These are phyloP conservation scores for Sordariomycetes sp. DNA, from an alignment of 2,329 filamentous ascomycete species.

Conservation along the genomic window DNA sequence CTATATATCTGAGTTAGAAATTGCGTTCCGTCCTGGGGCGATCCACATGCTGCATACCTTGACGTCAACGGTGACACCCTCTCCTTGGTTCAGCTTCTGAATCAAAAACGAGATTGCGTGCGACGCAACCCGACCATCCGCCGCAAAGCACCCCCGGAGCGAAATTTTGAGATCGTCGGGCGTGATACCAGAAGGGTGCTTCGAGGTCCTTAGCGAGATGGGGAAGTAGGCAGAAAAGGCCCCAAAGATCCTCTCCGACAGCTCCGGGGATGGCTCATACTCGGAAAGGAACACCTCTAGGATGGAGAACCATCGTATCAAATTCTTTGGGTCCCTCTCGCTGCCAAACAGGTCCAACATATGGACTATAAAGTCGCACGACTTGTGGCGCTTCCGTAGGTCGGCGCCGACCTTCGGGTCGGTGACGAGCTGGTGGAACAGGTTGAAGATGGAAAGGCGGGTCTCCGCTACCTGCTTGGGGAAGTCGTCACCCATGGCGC, in stretches of 20 bases:
- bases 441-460: slow-evolving; percentile 35
- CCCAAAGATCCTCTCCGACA: slow-evolving; percentile 36
- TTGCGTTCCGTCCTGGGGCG: background rate
- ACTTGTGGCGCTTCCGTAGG: slow-evolving; percentile 24
- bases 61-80: slow-evolving; percentile 42
- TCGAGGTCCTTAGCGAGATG: slow-evolving; percentile 39
- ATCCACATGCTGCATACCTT: slow-evolving; percentile 23
- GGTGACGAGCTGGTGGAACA: slow-evolving; percentile 29
- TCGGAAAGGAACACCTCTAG: slow-evolving; percentile 28
- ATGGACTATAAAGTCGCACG: slow-evolving; percentile 31
- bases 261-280: slow-evolving; percentile 29
- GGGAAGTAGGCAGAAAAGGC: slow-evolving; percentile 48
- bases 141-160: slow-evolving; percentile 39
- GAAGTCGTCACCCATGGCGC: slow-evolving; percentile 42
- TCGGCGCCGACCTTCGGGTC: slow-evolving; percentile 27
- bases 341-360: slow-evolving; percentile 36
- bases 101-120: slow-evolving; percentile 39
- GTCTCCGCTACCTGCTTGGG: slow-evolving; percentile 36
- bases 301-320: slow-evolving; percentile 43
- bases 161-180: slow-evolving; percentile 41
- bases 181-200: slow-evolving; percentile 34
- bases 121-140: slow-evolving; percentile 29
- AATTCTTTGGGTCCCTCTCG: slow-evolving; percentile 42
- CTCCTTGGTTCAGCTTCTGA: slow-evolving; percentile 43
- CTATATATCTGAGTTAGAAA: slow-evolving; percentile 13